Evolutionary conservation across 179 eudicot species (phyloP), one percentile per base, ranked within the genome.

Genomic region (Sideroxylon spinosum): DNA sequence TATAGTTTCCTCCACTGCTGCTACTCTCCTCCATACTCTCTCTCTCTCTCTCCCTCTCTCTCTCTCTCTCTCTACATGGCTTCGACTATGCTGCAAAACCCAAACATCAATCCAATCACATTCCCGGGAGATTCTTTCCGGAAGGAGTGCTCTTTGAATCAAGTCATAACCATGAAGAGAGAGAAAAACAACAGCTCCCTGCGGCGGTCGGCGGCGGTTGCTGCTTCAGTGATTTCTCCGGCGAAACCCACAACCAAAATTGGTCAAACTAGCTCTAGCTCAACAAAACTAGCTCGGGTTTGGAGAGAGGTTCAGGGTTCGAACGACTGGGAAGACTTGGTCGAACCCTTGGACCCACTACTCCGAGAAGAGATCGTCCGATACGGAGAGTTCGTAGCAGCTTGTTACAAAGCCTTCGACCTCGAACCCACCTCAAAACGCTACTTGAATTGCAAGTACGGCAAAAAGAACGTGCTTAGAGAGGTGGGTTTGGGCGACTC

Each of bases 371-470:
- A 86, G 71, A 83, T 86, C 60, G 61, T 86, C 8, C 79, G 88
- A 11, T 86, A 86, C 22, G 88, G 88, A 0, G 85, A 81, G 26
- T 84, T 86, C 25, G 85, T 81, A 2, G 25, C 78, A 0, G 86
- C 85, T 0, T 81, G 86, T 49, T 86, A 86, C 70, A 71, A 86
- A 50, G 86, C 85, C 0, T 86, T 86, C 60, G 88, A 86, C 29
- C 85, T 86, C 17, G 83, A 86, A 20, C 81, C 85, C 14, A 26
- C 37, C 49, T 83, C 86, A 1, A 77, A 68, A 19, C 71, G 88
- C 16, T 81, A 81, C 85, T 64, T 86, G 56, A 81, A 79, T 19
- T 86, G 88, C 86, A 86, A 86, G 80, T 81, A 83, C 56, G 85
- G 86, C 9, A 84, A 79, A 68, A 69, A 50, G 17, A 69, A 63